These are phyloP conservation scores for Trypanosoma grayi DNA, from an alignment of 208 protist species.

Conservation along the genomic window DNA sequence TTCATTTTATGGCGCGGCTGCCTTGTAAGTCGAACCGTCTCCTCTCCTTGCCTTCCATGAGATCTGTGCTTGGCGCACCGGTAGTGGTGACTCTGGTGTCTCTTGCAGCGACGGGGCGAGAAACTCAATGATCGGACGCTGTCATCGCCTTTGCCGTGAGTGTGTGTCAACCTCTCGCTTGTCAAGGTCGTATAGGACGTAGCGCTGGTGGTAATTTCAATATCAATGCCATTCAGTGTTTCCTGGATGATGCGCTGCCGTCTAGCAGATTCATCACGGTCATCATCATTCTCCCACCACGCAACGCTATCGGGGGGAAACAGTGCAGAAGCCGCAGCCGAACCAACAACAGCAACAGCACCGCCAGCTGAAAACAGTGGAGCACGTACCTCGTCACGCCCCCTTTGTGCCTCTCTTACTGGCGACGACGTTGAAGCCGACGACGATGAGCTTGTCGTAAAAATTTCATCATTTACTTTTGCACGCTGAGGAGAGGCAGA, in stretches of 20 bases:
- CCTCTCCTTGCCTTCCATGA: not conserved
- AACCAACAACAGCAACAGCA: not conserved
- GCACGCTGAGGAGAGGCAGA: not conserved
- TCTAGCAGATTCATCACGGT: not conserved
- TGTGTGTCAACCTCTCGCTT: conserved; percentile 22
- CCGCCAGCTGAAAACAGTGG: not conserved
- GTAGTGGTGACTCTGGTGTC: conserved; percentile 14
- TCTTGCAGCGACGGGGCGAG: conserved; percentile 13
- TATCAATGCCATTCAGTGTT: conserved; percentile 26
- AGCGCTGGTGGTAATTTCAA: conserved; percentile 42
- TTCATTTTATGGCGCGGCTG: not conserved
- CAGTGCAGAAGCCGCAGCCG: not conserved
- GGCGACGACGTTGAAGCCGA: conserved; percentile 6
- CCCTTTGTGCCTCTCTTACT: not conserved
- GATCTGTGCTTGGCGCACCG: conserved; percentile 26
- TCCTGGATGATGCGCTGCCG: conserved; percentile 9
- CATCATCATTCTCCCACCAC: conserved; percentile 64
- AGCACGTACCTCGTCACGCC: no score
- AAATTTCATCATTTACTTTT: conserved; percentile 1
- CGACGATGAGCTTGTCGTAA: conserved; percentile 7
- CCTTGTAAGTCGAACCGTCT: not conserved
- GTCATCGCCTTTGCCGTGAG: not conserved
- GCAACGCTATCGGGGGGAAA: conserved; percentile 53
- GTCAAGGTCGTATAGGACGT: conserved; percentile 72
- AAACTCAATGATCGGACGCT: not conserved